phyloP scores from a whole-genome alignment of 2,329 filamentous ascomycete species.

The Gnomoniopsis sp. region DNA sequence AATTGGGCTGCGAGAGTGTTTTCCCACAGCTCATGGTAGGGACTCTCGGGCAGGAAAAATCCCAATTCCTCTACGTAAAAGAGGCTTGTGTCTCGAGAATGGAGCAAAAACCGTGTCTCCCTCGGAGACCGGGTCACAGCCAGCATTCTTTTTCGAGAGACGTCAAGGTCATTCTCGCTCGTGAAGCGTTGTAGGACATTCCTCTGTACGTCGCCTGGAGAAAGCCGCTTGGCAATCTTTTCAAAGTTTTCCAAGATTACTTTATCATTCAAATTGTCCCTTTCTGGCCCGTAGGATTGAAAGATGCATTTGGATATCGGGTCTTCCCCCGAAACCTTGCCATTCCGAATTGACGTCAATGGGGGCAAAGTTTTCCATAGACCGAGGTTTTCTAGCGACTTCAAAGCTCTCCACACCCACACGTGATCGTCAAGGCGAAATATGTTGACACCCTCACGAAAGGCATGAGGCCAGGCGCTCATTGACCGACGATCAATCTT shows the following conservation, averaged over 20 bases:
- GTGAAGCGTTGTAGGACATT: slow-evolving; percentile 16
- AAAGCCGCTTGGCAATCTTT: not conserved
- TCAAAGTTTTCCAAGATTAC: too few relatives aligned
- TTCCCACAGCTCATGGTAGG: slow-evolving; percentile 12
- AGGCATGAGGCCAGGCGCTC: slow-evolving; percentile 13
- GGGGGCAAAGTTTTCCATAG: not conserved
- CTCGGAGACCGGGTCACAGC: slow-evolving; percentile 18
- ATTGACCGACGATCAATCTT: not conserved
- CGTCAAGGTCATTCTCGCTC: slow-evolving; percentile 5
- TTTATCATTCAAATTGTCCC: not conserved
- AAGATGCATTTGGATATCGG: too few relatives aligned
- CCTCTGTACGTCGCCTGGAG: slow-evolving; percentile 2
- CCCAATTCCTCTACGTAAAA: slow-evolving; percentile 9
- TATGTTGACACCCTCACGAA: not conserved
- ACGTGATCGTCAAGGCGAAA: slow-evolving; percentile 20
- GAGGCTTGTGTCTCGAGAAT: slow-evolving; percentile 19
- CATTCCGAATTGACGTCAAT: too few relatives aligned
- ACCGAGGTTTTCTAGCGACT: slow-evolving; percentile 2
- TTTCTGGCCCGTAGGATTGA: too few relatives aligned
- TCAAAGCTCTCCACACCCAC: slow-evolving; percentile 19
- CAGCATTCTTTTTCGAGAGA: slow-evolving; percentile 15
- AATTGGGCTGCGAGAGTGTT: slow-evolving; percentile 15
- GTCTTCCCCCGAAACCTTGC: too few relatives aligned
- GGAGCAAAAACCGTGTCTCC: slow-evolving; percentile 19
- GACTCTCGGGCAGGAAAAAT: not conserved